A percentile compares a stretch with the other conserved stretches of the same genome.
These are phyloP conservation scores for Hydnomerulius pinastri DNA, from an alignment of 768 basidiomycete genomes.

Conservation along the genomic window DNA sequence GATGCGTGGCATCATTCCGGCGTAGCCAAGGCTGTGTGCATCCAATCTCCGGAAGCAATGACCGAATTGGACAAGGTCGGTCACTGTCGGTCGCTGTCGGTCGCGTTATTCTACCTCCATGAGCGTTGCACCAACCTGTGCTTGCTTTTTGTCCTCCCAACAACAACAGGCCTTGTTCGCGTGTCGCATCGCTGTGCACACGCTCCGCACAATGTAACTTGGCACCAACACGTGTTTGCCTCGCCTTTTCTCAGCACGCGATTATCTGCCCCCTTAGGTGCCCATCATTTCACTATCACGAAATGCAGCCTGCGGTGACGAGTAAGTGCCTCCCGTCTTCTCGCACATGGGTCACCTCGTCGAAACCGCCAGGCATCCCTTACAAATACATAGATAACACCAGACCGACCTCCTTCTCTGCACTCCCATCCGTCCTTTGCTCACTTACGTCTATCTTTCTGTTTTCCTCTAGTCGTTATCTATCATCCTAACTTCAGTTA, in stretches of 20 bases:
- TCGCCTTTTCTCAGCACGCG: conserved; percentile 30
- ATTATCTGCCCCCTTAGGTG: conserved; percentile 35
- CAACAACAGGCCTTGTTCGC: not conserved
- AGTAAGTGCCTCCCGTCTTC: conserved; percentile 25
- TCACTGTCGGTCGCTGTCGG: too few species aligned
- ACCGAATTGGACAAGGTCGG: not conserved
- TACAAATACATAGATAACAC: conserved; percentile 31
- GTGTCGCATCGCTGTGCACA: conserved; percentile 5
- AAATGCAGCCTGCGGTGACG: conserved; percentile 19
- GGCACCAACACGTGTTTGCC: conserved; percentile 33
- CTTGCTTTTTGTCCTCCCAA: not conserved
- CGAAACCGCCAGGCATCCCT: conserved; percentile 36
- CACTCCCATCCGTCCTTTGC: conserved; percentile 14
- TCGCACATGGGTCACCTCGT: conserved; percentile 33
- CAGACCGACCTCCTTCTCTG: conserved; percentile 20
- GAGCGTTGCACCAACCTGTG: conserved; percentile 18
- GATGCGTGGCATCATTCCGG: conserved; percentile 7
- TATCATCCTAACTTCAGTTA: conserved; percentile 19
- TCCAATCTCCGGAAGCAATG: conserved; percentile 23
- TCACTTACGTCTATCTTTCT: conserved; percentile 11
- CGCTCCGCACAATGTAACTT: conserved; percentile 10
- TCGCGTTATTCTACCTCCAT: conserved; percentile 1
- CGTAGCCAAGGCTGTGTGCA: conserved; percentile 11
- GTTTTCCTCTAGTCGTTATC: conserved; percentile 9
- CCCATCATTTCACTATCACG: conserved; percentile 31